Conservation (phyloP, 768 basidiomycete genomes). For the Agrocybe pediades region DNA sequence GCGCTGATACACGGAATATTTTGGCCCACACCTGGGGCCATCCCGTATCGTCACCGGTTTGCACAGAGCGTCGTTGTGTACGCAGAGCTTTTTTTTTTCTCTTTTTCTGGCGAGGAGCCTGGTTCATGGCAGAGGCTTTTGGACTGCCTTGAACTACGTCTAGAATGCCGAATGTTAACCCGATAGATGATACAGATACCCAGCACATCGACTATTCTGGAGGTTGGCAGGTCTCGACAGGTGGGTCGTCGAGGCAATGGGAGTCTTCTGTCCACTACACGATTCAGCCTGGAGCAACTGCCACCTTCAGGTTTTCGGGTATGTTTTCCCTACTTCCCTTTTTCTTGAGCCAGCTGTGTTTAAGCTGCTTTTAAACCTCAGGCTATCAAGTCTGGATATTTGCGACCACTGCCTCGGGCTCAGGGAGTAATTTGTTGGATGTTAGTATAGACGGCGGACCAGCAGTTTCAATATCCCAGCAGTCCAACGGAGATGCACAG, state of each 20-base stretch:
- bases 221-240: neutral
- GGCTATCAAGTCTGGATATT: constrained; percentile 12
- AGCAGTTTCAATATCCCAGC: neutral
- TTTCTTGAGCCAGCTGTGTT: neutral
- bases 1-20: no score
- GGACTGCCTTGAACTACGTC: no score
- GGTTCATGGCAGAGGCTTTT: no score
- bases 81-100: no score
- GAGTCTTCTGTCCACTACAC: neutral
- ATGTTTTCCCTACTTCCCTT: neutral
- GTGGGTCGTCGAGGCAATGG: neutral
- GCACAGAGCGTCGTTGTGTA: no score
- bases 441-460: constrained; percentile 9
- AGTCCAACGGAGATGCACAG: constrained; percentile 9
- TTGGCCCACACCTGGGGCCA: no score
- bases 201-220: neutral
- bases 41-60: no score
- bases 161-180: neutral
- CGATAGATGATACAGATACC: neutral
- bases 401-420: constrained; percentile 14
- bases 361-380: neutral
- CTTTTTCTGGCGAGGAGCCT: no score
- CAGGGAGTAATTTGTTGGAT: constrained; percentile 11
- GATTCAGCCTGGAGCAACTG: neutral
- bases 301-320: neutral